Base-by-base conservation (phyloP, 1,139 yeast genomes). In the Meyerozyma sp. region DNA sequence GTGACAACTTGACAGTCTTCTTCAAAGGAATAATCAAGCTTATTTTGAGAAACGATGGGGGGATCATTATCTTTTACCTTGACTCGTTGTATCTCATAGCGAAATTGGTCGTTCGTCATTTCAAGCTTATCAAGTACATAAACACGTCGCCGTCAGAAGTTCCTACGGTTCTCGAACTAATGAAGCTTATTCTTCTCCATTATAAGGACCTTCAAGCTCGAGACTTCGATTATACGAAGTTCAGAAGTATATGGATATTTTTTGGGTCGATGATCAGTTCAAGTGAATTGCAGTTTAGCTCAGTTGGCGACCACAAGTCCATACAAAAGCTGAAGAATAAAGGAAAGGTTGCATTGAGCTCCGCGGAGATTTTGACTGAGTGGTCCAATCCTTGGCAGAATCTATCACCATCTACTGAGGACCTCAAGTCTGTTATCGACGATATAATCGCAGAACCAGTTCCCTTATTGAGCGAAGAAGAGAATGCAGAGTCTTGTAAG, bases 1-100 rank as follows among this genome's bases (percentile, higher is more conserved):
- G 70, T 44, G 68, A 66, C 45, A 64, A 68, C 41, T 51, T 73
- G 23, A 63, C 78, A 0, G 72, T 67, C 1, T 74, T 77, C 47
- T 68, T 76, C 53, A 61, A 65, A 40, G 66, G 59, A 0, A 51
- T 77, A n/a, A 52, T 75, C 13, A 66, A 63, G 36, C 60, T 59
- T 16, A 54, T 73, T 4, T 57, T 73, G 44, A 63, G 58, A 40
- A 73, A 74, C 53, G 76, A 72, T 42, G 68, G 71, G 9, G 70
- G 69, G 30, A 62, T 72, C 43, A 63, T 72, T 21, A 70, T 72
- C 10, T 61, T 62, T 41, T 73, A 72, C 49, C 52, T 70, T 55
- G 78, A 73, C 46, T 58, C 75, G 1, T 55, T 74, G 8, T 66
- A 70, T 46, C 57, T 70, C 40, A 58, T 72, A 13, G 49, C 73